Base-by-base conservation (phyloP, 2,329 filamentous ascomycete species). In the Colletotrichum somersetense region DNA sequence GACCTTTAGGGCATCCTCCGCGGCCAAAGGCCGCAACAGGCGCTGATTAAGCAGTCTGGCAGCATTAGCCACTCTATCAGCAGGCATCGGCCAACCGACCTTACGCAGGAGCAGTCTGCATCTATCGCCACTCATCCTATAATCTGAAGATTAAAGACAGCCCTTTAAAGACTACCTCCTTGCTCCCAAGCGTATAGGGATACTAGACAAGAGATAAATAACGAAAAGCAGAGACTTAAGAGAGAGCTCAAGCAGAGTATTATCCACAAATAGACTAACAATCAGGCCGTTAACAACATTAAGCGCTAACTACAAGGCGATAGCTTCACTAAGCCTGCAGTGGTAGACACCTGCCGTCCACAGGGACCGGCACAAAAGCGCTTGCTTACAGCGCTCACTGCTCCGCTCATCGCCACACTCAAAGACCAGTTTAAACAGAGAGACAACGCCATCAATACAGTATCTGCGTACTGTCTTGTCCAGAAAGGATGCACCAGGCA, bases 221-320 rank as follows among this genome's bases (percentile, higher is more conserved):
- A 72, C n/a, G 26, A 57, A 70, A 77, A 76, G 72, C 20, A 74
- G 57, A 73, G 62, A 33, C 58, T 75, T 8, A 76, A 62, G 56
- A 69, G 63, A 56, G 70, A 66, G 20, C 69, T 75, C 0, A 75
- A 67, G 62, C 11, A 75, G 30, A 33, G 74, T 35, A 66, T 73
- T 18, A 71, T 62, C 66, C 46, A 77, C 2, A 42, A 35, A 58
- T 77, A 53, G 69, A 74, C 72, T n/a, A n/a, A 50, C 11, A 35
- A 76, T 33, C 57, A 77, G 66, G 75, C 74, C 12, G 61, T 77
- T 14, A 48, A 68, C 4, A 59, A 78, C 53, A 77, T 77, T 23
- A 42, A 77, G 50, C 38, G 52, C 42, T 67, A 77, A 67, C 65
- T 77, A 18, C 61, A 72, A 63, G 69, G 75, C 5, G 30, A 66